Evolutionary conservation across 768 basidiomycete species (phyloP).

Genomic region (Collybia mongolica): DNA sequence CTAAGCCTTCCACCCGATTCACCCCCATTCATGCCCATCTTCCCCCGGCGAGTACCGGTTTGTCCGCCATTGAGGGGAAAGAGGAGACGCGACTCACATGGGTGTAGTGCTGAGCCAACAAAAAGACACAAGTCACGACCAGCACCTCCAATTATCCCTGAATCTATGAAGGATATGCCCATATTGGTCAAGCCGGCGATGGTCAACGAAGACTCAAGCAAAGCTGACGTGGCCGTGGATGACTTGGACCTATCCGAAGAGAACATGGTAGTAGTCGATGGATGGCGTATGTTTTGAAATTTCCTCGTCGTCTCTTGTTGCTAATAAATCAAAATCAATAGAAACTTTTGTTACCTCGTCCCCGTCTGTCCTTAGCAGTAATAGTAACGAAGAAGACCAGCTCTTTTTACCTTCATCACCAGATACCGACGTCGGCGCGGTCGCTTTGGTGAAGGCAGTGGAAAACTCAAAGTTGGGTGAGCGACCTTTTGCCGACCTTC

Average conservation of each 20-base stretch:
- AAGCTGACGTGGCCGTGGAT: conserved; percentile 28
- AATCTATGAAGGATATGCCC: too few species aligned
- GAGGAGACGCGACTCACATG: too few species aligned
- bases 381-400: conserved; percentile 50
- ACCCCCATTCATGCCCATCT: conserved; percentile 26
- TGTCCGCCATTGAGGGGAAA: neutral
- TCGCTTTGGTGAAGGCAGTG: conserved; percentile 28
- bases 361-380: conserved; percentile 40
- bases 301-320: neutral
- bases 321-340: conserved; percentile 9
- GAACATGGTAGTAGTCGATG: conserved; percentile 60
- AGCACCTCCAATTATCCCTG: too few species aligned
- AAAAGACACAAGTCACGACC: too few species aligned
- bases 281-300: conserved; percentile 52
- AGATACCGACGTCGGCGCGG: conserved; percentile 37
- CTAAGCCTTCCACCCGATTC: conserved; percentile 20
- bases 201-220: too few species aligned
- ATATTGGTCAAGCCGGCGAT: too few species aligned
- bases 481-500: conserved; percentile 3
- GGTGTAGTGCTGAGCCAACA: too few species aligned
- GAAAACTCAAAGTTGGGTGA: conserved; percentile 51
- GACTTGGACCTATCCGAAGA: conserved; percentile 37
- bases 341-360: conserved; percentile 39
- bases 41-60: conserved; percentile 21
- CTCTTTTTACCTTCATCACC: conserved; percentile 49